A percentile compares a stretch with the other conserved stretches of the same genome.
These are phyloP conservation scores for Tulasnella sp. DNA, from an alignment of 768 basidiomycete species.

Conservation along the genomic window DNA sequence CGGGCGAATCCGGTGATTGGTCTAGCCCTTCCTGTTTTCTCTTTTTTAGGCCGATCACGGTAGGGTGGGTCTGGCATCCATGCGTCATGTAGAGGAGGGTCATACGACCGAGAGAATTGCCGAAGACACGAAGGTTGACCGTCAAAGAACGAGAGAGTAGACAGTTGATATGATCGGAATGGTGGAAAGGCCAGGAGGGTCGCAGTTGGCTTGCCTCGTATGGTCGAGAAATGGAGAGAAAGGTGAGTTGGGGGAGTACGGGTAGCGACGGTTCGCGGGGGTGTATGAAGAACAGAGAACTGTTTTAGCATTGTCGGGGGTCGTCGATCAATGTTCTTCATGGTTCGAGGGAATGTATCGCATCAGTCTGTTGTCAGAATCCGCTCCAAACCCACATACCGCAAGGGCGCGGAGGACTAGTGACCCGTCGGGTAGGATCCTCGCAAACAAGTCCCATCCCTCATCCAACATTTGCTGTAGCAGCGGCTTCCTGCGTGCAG, in stretches of 20 bases:
- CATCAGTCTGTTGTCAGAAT: not conserved
- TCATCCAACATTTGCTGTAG: conserved; percentile 54
- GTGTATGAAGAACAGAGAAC: conserved; percentile 59
- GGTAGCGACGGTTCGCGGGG: conserved; percentile 15
- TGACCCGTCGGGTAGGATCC: conserved; percentile 69
- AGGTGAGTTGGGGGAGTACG: conserved; percentile 32
- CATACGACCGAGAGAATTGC: not conserved
- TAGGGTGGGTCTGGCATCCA: not conserved
- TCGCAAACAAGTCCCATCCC: conserved; percentile 74
- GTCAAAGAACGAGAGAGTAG: conserved; percentile 59
- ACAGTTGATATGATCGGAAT: conserved; percentile 56
- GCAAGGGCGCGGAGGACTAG: conserved; percentile 66
- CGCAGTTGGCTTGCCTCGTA: conserved; percentile 48
- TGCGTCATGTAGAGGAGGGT: not conserved
- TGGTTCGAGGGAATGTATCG: conserved; percentile 11
- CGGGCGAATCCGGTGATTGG: conserved; percentile 58
- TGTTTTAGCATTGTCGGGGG: conserved; percentile 79
- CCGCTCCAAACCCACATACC: conserved; percentile 44
- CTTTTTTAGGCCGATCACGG: not conserved
- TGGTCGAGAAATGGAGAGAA: conserved; percentile 48
- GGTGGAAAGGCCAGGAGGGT: conserved; percentile 64
- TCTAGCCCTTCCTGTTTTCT: not conserved
- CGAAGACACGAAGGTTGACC: conserved; percentile 33
- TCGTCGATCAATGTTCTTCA: conserved; percentile 80
- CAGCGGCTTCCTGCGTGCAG: conserved; percentile 40